Percentiles rank a stretch among this genome's conserved stretches.
Conservation (phyloP, 1,284 basidiomycete genomes). For the Trametes hirsuta region DNA sequence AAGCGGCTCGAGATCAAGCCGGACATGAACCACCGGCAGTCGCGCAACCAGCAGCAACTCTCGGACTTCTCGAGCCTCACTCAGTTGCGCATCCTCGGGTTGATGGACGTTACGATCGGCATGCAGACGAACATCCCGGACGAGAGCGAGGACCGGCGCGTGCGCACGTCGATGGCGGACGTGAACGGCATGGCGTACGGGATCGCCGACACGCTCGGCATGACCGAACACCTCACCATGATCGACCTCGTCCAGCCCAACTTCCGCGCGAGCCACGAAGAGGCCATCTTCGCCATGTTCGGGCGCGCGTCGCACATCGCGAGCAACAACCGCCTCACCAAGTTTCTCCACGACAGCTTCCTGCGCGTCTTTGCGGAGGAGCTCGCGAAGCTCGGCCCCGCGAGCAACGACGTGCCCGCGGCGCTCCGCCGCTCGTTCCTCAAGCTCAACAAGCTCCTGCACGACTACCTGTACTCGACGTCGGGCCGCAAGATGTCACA, state of each 20-base stretch:
- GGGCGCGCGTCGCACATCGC: slow-evolving; percentile 74
- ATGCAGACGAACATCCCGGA: slow-evolving; percentile 82
- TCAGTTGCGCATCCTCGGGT: slow-evolving; percentile 86
- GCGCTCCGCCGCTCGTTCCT: slow-evolving; percentile 88
- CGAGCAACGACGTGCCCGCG: slow-evolving; percentile 63
- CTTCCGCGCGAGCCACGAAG: slow-evolving; percentile 77
- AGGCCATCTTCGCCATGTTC: slow-evolving; percentile 98
- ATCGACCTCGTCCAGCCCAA: slow-evolving; percentile 92
- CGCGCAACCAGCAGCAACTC: slow-evolving; percentile 43
- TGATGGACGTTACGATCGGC: slow-evolving; percentile 97
- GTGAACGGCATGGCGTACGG: slow-evolving; percentile 96
- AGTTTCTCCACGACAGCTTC: slow-evolving; percentile 85
- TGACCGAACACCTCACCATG: slow-evolving; percentile 81
- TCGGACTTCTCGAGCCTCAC: slow-evolving; percentile 88
- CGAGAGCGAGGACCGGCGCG: slow-evolving; percentile 88
- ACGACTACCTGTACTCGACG: slow-evolving; percentile 60
- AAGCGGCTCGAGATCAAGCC: slow-evolving; percentile 89
- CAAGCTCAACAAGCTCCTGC: slow-evolving; percentile 78
- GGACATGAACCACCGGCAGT: slow-evolving; percentile 45
- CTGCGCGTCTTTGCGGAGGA: slow-evolving; percentile 62
- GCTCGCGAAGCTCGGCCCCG: slow-evolving; percentile 54
- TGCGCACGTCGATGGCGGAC: slow-evolving; percentile 90
- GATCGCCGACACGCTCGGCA: slow-evolving; percentile 93
- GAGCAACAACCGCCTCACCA: slow-evolving; percentile 68
- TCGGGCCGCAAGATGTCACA: slow-evolving; percentile 71